Conservation (phyloP, 1,139 yeast genomes). For the Hyphopichia buzzinii region DNA sequence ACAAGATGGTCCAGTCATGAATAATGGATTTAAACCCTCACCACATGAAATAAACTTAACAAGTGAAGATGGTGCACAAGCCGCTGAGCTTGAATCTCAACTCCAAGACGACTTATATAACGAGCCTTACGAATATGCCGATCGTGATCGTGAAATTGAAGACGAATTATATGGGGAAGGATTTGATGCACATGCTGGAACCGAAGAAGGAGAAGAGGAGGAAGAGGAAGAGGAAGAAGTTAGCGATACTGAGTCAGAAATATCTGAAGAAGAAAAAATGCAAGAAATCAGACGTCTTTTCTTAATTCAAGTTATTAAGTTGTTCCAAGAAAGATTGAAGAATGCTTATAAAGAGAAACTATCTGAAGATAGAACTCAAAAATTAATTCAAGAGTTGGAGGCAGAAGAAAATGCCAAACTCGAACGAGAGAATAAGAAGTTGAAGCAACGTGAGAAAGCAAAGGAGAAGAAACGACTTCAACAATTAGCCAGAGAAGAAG, state of each 20-base stretch:
- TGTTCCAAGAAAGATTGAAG: conserved; percentile 69
- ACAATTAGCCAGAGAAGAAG: conserved; percentile 76
- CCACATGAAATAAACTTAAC: no score
- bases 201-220: conserved; percentile 25
- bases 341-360: conserved; percentile 71
- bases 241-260: conserved; percentile 41
- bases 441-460: conserved; percentile 70
- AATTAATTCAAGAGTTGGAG: conserved; percentile 73
- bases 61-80: background rate
- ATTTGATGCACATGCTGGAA: conserved; percentile 22
- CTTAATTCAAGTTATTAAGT: conserved; percentile 70
- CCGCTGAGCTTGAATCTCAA: conserved; percentile 4
- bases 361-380: conserved; percentile 71
- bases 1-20: background rate
- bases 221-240: conserved; percentile 29
- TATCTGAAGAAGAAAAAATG: conserved; percentile 63
- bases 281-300: conserved; percentile 77
- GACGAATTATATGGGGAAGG: conserved; percentile 11
- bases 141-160: conserved; percentile 14
- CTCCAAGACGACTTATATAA: conserved; percentile 4
- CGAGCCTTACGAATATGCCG: conserved; percentile 11
- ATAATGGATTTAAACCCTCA: no score
- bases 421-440: conserved; percentile 70
- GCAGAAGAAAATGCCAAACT: conserved; percentile 69
- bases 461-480: conserved; percentile 73